Conservation (phyloP, 2,329 filamentous ascomycete species). For the Pseudocercospora cruenta region DNA sequence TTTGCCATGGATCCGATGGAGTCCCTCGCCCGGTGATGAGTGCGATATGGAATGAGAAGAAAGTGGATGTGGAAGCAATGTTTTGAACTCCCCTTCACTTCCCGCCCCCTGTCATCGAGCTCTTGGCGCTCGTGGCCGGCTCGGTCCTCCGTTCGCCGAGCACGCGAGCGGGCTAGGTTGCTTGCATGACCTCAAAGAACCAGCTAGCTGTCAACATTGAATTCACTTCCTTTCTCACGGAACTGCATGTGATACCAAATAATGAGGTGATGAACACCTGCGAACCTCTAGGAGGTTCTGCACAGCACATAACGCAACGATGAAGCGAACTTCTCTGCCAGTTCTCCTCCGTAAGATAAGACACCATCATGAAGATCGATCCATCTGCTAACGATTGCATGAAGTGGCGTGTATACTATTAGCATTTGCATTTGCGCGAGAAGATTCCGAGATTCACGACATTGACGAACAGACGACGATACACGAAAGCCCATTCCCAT, state of each 20-base stretch:
- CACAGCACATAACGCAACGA: background rate
- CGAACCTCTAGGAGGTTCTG: background rate
- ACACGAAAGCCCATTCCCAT: constrained; percentile 10
- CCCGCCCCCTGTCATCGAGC: no score
- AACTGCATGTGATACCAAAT: background rate
- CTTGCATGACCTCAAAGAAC: background rate
- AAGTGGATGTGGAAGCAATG: no score
- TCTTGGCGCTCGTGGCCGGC: no score
- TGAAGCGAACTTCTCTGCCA: constrained; percentile 21
- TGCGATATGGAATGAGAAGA: no score
- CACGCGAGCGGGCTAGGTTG: background rate
- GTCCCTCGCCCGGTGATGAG: no score
- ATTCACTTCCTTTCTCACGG: background rate
- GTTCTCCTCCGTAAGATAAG: constrained; percentile 19
- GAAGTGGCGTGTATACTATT: constrained; percentile 25
- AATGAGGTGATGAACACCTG: background rate
- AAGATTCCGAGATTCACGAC: constrained; percentile 9
- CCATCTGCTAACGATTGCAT: background rate
- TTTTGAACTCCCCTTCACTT: no score
- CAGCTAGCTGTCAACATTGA: constrained; percentile 8
- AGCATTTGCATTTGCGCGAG: constrained; percentile 23
- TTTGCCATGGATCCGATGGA: no score
- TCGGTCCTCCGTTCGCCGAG: background rate
- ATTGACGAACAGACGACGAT: constrained; percentile 15
- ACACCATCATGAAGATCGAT: background rate